Conservation (phyloP, 2,329 filamentous ascomycete genomes). For the Aureobasidium subglaciale region DNA sequence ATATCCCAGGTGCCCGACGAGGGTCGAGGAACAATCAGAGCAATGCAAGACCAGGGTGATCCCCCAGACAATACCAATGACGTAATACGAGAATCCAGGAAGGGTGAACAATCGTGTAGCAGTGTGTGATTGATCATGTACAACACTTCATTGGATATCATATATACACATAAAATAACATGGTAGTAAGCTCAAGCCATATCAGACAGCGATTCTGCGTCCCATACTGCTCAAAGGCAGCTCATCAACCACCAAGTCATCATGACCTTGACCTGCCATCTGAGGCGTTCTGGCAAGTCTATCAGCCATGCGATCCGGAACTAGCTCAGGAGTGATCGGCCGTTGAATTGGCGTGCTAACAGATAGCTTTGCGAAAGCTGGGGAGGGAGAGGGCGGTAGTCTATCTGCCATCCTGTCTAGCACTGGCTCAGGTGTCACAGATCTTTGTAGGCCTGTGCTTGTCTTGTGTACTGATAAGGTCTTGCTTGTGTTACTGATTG, state of each 20-base stretch:
- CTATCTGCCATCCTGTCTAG: conserved; percentile 11
- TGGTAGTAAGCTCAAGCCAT: not conserved
- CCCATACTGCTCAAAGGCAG: conserved; percentile 27
- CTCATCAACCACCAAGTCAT: conserved; percentile 26
- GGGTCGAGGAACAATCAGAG: too few relatives aligned
- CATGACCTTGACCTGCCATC: conserved; percentile 16
- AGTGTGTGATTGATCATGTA: too few relatives aligned
- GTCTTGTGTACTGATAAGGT: not conserved
- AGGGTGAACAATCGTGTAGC: too few relatives aligned
- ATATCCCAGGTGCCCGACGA: too few relatives aligned
- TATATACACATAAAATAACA: too few relatives aligned
- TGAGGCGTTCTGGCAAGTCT: not conserved
- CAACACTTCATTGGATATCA: too few relatives aligned
- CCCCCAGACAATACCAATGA: too few relatives aligned
- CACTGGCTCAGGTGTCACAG: conserved; percentile 2
- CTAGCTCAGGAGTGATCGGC: not conserved
- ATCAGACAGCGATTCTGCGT: conserved; percentile 24
- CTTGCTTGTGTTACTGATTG: not conserved
- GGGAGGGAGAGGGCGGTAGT: not conserved
- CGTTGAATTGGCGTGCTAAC: not conserved
- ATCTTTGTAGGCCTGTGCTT: not conserved
- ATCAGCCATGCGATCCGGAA: conserved; percentile 7
- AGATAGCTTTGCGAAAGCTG: not conserved
- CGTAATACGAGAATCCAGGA: too few relatives aligned
- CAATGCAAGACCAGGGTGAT: too few relatives aligned